Conservation (phyloP, 1,139 yeast genomes). For the Groenewaldozyma sp. region DNA sequence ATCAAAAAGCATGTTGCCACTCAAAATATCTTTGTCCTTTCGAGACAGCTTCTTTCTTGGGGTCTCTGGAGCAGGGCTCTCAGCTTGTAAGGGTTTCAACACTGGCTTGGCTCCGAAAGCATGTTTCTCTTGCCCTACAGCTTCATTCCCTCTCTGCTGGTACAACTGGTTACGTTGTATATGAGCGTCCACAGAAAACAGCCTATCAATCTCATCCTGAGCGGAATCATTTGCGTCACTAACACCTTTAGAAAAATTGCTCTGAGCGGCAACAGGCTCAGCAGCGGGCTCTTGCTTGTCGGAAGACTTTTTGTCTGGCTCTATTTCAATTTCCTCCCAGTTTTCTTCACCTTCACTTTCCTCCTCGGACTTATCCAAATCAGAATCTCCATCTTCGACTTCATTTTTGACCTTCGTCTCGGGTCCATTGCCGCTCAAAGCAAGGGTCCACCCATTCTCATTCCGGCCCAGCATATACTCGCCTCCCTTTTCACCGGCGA, state of each 20-base stretch:
- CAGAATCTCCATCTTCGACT: conserved; percentile 20
- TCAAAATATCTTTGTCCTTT: conserved; percentile 1
- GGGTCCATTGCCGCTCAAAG: conserved; percentile 36
- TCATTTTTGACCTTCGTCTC: conserved; percentile 23
- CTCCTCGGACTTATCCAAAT: conserved; percentile 9
- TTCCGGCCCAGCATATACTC: conserved; percentile 69
- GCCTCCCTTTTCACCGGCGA: conserved; percentile 78
- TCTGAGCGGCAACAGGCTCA: too few species aligned
- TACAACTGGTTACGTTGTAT: conserved; percentile 22
- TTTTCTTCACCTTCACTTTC: conserved; percentile 9
- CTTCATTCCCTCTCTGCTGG: conserved; percentile 6
- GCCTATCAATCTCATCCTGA: conserved; percentile 12
- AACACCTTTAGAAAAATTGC: not conserved
- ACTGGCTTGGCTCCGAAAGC: not conserved
- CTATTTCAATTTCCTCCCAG: conserved; percentile 11
- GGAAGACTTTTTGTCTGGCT: conserved; percentile 5
- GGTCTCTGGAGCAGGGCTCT: not conserved
- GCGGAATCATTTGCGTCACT: not conserved
- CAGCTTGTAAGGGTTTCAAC: not conserved
- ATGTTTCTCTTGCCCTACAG: not conserved
- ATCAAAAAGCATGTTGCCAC: conserved; percentile 9
- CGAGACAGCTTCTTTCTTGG: not conserved
- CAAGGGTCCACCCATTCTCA: conserved; percentile 81
- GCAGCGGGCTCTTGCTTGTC: not conserved
- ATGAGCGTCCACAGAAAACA: conserved; percentile 21